These are phyloP conservation scores for Prunus persica DNA, from an alignment of 306 rosid genomes.

Conservation along the genomic window Prunus_persica_NCBIv2 NC_034009.1:36168001-36168500, in stretches of 20 bases:
- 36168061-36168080: slow-evolving; percentile 86
- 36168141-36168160: slow-evolving; percentile 48
- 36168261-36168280: slow-evolving; percentile 47
- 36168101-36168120: slow-evolving; percentile 62
- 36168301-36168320: background rate
- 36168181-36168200: slow-evolving; percentile 67
- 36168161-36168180: slow-evolving; percentile 74
- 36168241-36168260: slow-evolving; percentile 75
- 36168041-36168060: slow-evolving; percentile 66
- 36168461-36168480: too few relatives aligned
- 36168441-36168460: too few relatives aligned
- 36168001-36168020: slow-evolving; percentile 92
- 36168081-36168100: slow-evolving; percentile 77
- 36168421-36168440: too few relatives aligned
- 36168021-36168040: slow-evolving; percentile 90
- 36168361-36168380: background rate
- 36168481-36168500: too few relatives aligned
- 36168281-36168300: slow-evolving; percentile 25
- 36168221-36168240: slow-evolving; percentile 55
- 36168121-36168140: slow-evolving; percentile 72
- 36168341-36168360: background rate
- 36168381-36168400: background rate
- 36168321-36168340: background rate
- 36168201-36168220: slow-evolving; percentile 42
- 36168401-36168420: too few relatives aligned